phyloP scores from a whole-genome alignment of 257 asterid species.

The Gentiana macrophylla region DNA sequence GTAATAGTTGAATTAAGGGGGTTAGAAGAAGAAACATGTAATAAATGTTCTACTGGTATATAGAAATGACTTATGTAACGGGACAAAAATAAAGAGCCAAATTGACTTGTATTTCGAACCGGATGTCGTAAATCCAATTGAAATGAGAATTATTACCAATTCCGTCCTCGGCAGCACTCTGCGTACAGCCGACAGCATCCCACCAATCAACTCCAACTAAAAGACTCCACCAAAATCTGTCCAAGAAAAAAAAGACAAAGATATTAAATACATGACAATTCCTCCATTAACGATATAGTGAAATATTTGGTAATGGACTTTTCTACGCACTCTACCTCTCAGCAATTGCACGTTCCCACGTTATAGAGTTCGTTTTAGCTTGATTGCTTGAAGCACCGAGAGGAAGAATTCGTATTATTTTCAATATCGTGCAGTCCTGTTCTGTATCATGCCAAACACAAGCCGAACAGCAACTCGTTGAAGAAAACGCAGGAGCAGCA shows the following conservation, averaged over 20 bases:
- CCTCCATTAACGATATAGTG: neutral
- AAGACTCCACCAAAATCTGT: conserved; percentile 99
- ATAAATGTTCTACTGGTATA: neutral
- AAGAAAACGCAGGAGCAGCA: conserved; percentile 94
- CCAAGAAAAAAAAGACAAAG: conserved; percentile 11
- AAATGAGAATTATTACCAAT: conserved; percentile 50
- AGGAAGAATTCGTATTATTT: conserved; percentile 90
- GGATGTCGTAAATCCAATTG: neutral
- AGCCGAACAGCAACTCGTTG: conserved; percentile 99
- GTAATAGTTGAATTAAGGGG: no score
- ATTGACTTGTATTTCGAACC: no score
- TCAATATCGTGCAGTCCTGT: conserved; percentile 73
- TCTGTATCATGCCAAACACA: conserved; percentile 91
- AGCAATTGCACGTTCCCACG: conserved; percentile 99
- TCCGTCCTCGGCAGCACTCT: conserved; percentile 98
- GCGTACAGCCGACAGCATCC: conserved; percentile 99
- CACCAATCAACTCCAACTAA: conserved; percentile 99
- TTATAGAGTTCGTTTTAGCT: conserved; percentile 71
- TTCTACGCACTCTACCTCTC: conserved; percentile 55
- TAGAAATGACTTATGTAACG: no score
- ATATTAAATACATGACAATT: neutral
- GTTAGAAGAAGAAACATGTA: neutral
- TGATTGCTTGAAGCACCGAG: conserved; percentile 65
- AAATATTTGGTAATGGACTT: conserved; percentile 5
- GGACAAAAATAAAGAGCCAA: no score